phyloP scores from a whole-genome alignment of 1,139 yeast genomes.

The Pneumocystis oryctolagi region DNA sequence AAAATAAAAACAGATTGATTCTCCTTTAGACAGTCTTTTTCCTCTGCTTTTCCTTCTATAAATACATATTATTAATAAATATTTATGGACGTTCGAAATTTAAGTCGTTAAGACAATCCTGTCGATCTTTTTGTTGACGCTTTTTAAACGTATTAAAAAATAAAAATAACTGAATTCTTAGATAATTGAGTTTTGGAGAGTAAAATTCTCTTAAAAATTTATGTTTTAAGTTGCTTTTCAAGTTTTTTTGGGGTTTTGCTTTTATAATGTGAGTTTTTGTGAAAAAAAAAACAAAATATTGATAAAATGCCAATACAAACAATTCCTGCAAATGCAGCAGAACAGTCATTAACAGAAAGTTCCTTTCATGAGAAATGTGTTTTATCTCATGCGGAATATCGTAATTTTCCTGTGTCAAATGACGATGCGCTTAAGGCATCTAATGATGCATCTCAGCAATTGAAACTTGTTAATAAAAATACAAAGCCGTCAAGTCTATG shows the following conservation, averaged over 20 bases:
- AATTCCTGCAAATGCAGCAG: neutral
- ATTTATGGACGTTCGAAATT: neutral
- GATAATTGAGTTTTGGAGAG: neutral
- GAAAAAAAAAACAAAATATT: neutral
- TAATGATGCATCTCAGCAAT: neutral
- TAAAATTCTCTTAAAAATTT: neutral
- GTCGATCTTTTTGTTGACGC: neutral
- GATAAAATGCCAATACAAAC: neutral
- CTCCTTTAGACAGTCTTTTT: no score
- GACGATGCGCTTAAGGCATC: neutral
- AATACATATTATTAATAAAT: neutral
- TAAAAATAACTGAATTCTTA: neutral
- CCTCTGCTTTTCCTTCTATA: neutral
- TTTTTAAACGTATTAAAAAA: neutral
- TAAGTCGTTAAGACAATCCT: neutral
- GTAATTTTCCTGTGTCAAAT: neutral
- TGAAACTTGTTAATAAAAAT: conserved; percentile 40
- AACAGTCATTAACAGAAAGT: neutral
- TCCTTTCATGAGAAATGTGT: neutral
- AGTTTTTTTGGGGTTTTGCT: neutral
- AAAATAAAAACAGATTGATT: neutral
- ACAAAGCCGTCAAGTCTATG: conserved; percentile 78
- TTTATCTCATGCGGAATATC: neutral
- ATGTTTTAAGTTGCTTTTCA: neutral
- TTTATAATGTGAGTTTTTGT: neutral